Percentiles rank a stretch among this genome's conserved stretches.
phyloP scores from a whole-genome alignment of 441 rosid species.

The Gossypium trilobum region DNA sequence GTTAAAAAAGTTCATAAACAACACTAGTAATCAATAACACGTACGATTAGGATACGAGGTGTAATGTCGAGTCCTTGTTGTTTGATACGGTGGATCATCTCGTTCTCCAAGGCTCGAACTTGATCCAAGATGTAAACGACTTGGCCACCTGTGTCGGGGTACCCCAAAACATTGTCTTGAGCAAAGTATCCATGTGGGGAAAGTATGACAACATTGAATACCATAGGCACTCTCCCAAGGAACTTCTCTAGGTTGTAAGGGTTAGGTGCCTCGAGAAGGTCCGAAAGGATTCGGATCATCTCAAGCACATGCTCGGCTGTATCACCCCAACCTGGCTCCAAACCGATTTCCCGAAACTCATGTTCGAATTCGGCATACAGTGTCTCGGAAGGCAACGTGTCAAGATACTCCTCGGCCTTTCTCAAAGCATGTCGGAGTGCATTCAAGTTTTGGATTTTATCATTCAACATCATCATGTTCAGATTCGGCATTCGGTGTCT shows the following conservation, averaged over 20 bases:
- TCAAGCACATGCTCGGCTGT: constrained; percentile 54
- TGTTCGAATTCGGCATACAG: constrained; percentile 43
- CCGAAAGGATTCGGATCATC: constrained; percentile 61
- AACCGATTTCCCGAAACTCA: constrained; percentile 61
- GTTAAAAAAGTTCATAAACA: neutral
- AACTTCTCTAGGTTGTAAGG: constrained; percentile 71
- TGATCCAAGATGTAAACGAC: constrained; percentile 94
- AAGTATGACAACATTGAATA: constrained; percentile 70
- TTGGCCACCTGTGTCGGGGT: constrained; percentile 98
- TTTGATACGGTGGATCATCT: constrained; percentile 80
- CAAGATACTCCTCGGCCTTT: constrained; percentile 67
- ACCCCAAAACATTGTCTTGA: constrained; percentile 81
- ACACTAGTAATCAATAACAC: constrained; percentile 13
- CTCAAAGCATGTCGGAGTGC: constrained; percentile 57
- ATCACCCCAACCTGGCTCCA: constrained; percentile 77
- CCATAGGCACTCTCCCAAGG: constrained; percentile 75
- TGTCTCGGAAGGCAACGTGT: constrained; percentile 32
- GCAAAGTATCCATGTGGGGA: constrained; percentile 84
- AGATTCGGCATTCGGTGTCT: too few species aligned
- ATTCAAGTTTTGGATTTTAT: constrained; percentile 44
- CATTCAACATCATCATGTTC: constrained; percentile 73
- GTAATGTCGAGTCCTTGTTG: constrained; percentile 83
- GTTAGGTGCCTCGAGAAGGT: constrained; percentile 76
- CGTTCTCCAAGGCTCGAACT: constrained; percentile 84
- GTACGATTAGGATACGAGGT: constrained; percentile 84